phyloP scores from a whole-genome alignment of 139 green algal species.

The Limnomonas spitsbergensis region DNA sequence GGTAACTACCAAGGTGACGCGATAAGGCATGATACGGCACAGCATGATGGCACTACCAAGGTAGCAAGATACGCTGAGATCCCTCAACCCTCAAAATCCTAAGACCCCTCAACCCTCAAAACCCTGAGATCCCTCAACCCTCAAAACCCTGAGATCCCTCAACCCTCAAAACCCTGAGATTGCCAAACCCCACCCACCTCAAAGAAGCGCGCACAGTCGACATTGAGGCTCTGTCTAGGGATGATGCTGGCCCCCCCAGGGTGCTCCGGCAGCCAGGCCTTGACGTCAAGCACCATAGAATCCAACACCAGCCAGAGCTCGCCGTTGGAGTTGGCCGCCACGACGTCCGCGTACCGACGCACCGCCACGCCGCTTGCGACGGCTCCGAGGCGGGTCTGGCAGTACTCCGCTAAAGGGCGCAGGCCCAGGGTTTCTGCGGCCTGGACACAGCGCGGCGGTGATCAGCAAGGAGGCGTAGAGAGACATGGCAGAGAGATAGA shows the following conservation, averaged over 20 bases:
- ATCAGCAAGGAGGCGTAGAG: background rate
- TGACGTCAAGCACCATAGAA: constrained; percentile 63
- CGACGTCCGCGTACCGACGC: constrained; percentile 44
- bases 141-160: no score
- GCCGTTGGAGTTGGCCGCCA: constrained; percentile 42
- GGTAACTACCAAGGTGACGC: no score
- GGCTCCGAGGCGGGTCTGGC: constrained; percentile 38
- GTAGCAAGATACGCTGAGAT: no score
- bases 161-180: no score
- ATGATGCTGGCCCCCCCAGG: constrained; percentile 70
- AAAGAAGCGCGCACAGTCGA: constrained; percentile 61
- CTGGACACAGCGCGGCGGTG: constrained; percentile 2
- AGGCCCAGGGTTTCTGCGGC: constrained; percentile 48
- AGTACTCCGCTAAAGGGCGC: constrained; percentile 51
- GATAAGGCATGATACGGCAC: no score
- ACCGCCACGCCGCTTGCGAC: background rate
- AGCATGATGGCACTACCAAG: no score
- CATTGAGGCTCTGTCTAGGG: constrained; percentile 59
- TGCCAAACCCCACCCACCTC: constrained; percentile 40
- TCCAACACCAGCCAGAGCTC: constrained; percentile 56
- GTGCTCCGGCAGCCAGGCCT: constrained; percentile 68
- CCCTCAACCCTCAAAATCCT: no score
- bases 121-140: no score
- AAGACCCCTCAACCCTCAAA: no score
- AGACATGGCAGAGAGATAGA: background rate